Evolutionary conservation across 2,329 filamentous ascomycete genomes (phyloP).

Genomic region (Diplodia intermedia): DNA sequence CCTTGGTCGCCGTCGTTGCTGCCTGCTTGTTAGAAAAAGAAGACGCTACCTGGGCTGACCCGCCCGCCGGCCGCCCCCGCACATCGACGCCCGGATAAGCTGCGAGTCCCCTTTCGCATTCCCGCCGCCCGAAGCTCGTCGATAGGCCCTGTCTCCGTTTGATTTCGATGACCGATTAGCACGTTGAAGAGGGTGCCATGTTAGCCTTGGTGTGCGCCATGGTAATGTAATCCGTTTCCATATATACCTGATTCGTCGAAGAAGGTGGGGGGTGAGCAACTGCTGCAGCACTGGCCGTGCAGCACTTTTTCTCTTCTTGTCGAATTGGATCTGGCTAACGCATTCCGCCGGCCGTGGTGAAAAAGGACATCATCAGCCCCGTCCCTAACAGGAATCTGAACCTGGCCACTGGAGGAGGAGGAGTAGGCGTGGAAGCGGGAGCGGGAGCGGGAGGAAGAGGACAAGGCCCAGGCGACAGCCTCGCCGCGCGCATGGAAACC

Average conservation of each 20-base stretch:
- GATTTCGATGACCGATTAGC: neutral
- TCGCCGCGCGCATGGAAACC: too few relatives aligned
- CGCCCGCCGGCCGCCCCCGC: neutral
- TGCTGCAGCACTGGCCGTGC: neutral
- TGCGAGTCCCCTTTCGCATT: neutral
- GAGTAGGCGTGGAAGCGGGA: too few relatives aligned
- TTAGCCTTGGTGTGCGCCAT: conserved; percentile 20
- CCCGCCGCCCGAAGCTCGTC: neutral
- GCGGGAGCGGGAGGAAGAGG: neutral
- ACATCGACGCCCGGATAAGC: neutral
- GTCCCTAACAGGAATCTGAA: conserved; percentile 7
- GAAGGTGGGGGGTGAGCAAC: neutral
- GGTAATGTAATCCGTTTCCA: conserved; percentile 14
- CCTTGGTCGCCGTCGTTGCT: neutral
- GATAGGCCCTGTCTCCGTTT: neutral
- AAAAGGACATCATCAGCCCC: conserved; percentile 23
- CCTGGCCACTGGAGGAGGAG: conserved; percentile 1
- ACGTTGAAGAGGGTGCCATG: neutral
- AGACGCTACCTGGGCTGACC: neutral
- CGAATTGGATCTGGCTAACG: neutral
- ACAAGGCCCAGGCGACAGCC: neutral
- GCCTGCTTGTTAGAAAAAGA: conserved; percentile 1
- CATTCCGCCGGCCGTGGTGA: neutral
- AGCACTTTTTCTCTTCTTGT: too few relatives aligned
- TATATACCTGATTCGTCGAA: neutral